Percentiles rank a stretch among this genome's conserved stretches.
These are phyloP conservation scores for Calonectria hongkongensis DNA, from an alignment of 2,329 filamentous ascomycete species.

Conservation along the genomic window DNA sequence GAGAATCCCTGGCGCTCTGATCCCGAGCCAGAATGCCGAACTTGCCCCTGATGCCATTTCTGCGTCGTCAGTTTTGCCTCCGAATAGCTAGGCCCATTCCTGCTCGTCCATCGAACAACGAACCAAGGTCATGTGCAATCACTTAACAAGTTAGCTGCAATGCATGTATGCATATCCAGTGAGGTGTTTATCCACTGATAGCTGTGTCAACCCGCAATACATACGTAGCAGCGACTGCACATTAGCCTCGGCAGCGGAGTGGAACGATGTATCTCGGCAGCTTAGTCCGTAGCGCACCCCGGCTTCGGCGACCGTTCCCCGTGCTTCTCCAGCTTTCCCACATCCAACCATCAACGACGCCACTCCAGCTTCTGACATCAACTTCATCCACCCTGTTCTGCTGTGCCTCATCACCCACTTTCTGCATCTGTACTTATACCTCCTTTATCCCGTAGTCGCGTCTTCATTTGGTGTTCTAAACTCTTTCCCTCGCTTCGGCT, in stretches of 20 bases:
- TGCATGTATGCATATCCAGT: slow-evolving; percentile 9
- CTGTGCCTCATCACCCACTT: slow-evolving; percentile 33
- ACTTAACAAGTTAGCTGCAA: slow-evolving; percentile 7
- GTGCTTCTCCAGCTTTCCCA: slow-evolving; percentile 55
- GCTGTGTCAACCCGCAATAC: slow-evolving; percentile 1
- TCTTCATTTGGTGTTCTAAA: not conserved
- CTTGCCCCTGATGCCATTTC: slow-evolving; percentile 28
- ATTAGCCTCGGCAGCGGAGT: slow-evolving; percentile 53
- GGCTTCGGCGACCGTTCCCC: slow-evolving; percentile 52
- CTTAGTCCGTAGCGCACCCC: slow-evolving; percentile 40
- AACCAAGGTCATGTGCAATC: slow-evolving; percentile 30
- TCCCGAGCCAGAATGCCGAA: slow-evolving; percentile 38
- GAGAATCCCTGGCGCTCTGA: slow-evolving; percentile 40
- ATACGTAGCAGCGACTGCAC: slow-evolving; percentile 16
- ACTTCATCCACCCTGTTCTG: slow-evolving; percentile 34
- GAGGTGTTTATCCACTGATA: slow-evolving; percentile 16
- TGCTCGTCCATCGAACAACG: not conserved
- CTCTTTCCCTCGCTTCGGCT: slow-evolving; percentile 1
- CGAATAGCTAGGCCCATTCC: slow-evolving; percentile 19
- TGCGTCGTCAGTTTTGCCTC: slow-evolving; percentile 22
- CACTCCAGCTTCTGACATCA: slow-evolving; percentile 51
- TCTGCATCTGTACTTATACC: slow-evolving; percentile 19
- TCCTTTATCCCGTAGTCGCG: slow-evolving; percentile 31
- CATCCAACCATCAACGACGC: slow-evolving; percentile 36
- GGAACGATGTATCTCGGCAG: slow-evolving; percentile 42